Percentiles rank a stretch among this genome's conserved stretches.
phyloP scores from a whole-genome alignment of 768 basidiomycete species.

The Amanita polypyramis region DNA sequence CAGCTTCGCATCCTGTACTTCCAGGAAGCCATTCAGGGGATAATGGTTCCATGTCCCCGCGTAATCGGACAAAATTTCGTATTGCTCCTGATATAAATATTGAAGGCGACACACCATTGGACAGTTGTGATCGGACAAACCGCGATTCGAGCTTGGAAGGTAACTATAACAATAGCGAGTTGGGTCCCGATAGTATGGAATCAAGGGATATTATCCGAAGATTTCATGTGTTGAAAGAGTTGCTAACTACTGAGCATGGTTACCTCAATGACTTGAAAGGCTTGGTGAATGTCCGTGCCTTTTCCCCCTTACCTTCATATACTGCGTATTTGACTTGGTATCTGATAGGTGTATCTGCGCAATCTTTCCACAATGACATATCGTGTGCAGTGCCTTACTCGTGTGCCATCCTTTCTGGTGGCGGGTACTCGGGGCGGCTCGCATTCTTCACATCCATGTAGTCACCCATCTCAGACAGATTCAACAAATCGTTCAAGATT shows the following conservation, averaged over 20 bases:
- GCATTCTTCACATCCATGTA: conserved; percentile 22
- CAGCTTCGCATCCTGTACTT: background rate
- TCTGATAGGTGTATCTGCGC: conserved; percentile 52
- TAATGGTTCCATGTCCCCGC: background rate
- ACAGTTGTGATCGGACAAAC: background rate
- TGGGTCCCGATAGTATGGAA: conserved; percentile 8
- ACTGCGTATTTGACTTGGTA: background rate
- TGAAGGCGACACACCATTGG: background rate
- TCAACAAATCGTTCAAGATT: conserved; percentile 19
- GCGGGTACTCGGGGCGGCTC: conserved; percentile 37
- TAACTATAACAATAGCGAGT: background rate
- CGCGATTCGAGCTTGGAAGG: background rate
- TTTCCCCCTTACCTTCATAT: background rate
- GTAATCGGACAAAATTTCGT: background rate
- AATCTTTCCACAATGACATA: conserved; percentile 38
- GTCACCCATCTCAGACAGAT: conserved; percentile 13
- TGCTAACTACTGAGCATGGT: conserved; percentile 74
- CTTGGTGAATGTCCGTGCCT: conserved; percentile 54
- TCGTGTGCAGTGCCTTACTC: conserved; percentile 26
- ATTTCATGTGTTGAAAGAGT: conserved; percentile 74
- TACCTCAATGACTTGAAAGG: conserved; percentile 74
- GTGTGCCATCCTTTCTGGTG: conserved; percentile 32
- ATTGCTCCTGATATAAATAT: background rate
- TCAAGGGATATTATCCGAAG: conserved; percentile 37
- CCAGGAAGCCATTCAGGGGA: background rate